A percentile compares a stretch with the other conserved stretches of the same genome.
Conservation (phyloP, 805 yeast genomes). For the Saturnispora mendoncae region DNA sequence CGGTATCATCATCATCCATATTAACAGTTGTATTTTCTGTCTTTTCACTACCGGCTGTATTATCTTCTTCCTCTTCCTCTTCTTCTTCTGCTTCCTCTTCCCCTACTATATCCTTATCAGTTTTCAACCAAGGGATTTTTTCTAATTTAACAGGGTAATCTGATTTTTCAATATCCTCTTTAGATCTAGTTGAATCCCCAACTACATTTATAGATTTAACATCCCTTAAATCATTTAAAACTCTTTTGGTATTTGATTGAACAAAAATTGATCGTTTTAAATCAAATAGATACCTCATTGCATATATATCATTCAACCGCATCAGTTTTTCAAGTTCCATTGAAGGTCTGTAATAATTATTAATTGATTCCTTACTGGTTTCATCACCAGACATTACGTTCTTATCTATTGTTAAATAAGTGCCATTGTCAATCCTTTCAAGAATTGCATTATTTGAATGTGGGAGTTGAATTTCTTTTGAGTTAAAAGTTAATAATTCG, state of each 20-base stretch:
- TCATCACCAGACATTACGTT: conserved; percentile 4
- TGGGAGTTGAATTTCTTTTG: conserved; percentile 4
- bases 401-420: not conserved
- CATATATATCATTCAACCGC: conserved; percentile 7
- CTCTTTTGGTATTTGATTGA: conserved; percentile 1
- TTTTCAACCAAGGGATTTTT: conserved; percentile 1
- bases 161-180: not conserved
- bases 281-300: conserved; percentile 3
- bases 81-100: too few relatives aligned
- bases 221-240: not conserved
- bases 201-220: conserved; percentile 1
- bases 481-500: conserved; percentile 3
- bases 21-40: not conserved
- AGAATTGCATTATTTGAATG: not conserved
- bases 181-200: too few relatives aligned
- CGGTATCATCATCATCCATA: not conserved
- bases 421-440: not conserved
- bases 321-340: not conserved
- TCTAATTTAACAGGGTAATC: conserved; percentile 7
- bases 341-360: conserved; percentile 6
- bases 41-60: too few relatives aligned
- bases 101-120: not conserved
- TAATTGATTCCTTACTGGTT: not conserved
- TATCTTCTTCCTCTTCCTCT: too few relatives aligned
- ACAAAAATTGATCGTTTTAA: conserved; percentile 4